Conservation (phyloP, 495 filamentous ascomycete species). For the Neurospora sp. region DNA sequence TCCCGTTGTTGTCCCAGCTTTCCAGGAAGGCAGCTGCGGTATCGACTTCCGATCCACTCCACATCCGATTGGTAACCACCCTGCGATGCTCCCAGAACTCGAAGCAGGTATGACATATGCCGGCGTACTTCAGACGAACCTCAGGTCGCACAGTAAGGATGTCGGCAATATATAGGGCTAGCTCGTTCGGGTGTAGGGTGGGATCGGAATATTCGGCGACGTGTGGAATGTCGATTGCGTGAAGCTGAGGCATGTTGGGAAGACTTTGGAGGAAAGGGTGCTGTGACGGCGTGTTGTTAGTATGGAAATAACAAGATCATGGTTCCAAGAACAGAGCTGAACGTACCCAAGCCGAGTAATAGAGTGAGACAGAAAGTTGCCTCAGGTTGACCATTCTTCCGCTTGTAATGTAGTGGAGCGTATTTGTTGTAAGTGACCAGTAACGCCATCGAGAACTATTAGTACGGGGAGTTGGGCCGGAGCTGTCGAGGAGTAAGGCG, state of each 20-base stretch:
- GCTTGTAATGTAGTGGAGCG: constrained; percentile 69
- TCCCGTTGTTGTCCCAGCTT: constrained; percentile 34
- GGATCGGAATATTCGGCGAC: constrained; percentile 53
- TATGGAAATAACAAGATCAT: not conserved
- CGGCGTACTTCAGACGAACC: constrained; percentile 73
- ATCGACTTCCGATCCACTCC: constrained; percentile 1
- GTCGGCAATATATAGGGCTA: constrained; percentile 77
- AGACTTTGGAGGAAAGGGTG: constrained; percentile 82
- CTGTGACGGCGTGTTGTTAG: constrained; percentile 34
- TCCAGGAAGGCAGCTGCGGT: constrained; percentile 27
- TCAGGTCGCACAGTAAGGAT: constrained; percentile 81
- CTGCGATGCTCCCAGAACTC: constrained; percentile 65
- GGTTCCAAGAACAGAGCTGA: not conserved
- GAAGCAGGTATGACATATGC: constrained; percentile 74
- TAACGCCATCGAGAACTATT: constrained; percentile 47
- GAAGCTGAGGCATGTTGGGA: constrained; percentile 63
- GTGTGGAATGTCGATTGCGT: constrained; percentile 67
- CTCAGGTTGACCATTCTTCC: constrained; percentile 68
- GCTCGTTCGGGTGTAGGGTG: constrained; percentile 52
- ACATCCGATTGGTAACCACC: constrained; percentile 25
- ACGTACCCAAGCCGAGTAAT: constrained; percentile 82
- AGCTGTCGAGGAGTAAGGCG: constrained; percentile 71
- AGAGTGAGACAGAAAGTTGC: constrained; percentile 68
- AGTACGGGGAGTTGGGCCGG: constrained; percentile 14
- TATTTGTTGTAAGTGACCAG: constrained; percentile 70